Percentiles rank a stretch among this genome's conserved stretches.
These are phyloP conservation scores for Babesia sp. DNA, from an alignment of 169 alveolate species.

Conservation along the genomic window DNA sequence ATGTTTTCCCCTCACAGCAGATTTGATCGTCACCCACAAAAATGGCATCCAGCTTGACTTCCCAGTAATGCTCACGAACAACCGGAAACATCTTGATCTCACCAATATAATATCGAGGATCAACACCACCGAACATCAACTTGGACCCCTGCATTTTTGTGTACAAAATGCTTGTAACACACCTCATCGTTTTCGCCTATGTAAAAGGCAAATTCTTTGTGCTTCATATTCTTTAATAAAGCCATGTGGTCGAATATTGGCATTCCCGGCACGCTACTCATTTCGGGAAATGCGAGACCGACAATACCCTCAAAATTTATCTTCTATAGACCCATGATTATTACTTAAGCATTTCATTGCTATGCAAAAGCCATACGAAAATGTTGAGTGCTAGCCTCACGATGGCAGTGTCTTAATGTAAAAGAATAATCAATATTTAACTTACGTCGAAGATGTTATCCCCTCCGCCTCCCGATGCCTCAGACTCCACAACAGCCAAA, in stretches of 20 bases:
- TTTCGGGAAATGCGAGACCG: constrained; percentile 85
- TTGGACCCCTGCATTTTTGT: constrained; percentile 66
- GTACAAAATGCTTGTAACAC: neutral
- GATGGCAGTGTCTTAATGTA: neutral
- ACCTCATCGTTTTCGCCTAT: constrained; percentile 71
- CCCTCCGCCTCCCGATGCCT: constrained; percentile 45
- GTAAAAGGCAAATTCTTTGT: constrained; percentile 82
- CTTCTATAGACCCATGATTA: too few species aligned
- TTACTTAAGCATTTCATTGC: too few species aligned
- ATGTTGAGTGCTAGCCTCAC: too few species aligned
- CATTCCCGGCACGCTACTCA: constrained; percentile 80
- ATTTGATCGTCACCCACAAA: constrained; percentile 80
- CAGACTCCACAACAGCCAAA: constrained; percentile 83
- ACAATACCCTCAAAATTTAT: constrained; percentile 87
- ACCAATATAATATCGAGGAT: constrained; percentile 75
- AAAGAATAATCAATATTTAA: neutral
- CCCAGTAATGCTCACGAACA: constrained; percentile 87
- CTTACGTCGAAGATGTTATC: constrained; percentile 70
- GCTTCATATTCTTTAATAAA: constrained; percentile 62
- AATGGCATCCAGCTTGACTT: constrained; percentile 81
- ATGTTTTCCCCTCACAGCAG: constrained; percentile 79
- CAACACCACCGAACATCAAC: constrained; percentile 84
- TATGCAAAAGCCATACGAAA: too few species aligned
- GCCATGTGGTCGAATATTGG: constrained; percentile 82
- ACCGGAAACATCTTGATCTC: constrained; percentile 84